Base-by-base conservation (phyloP, 345 rosid genomes). In the Murraya koenigii region DNA sequence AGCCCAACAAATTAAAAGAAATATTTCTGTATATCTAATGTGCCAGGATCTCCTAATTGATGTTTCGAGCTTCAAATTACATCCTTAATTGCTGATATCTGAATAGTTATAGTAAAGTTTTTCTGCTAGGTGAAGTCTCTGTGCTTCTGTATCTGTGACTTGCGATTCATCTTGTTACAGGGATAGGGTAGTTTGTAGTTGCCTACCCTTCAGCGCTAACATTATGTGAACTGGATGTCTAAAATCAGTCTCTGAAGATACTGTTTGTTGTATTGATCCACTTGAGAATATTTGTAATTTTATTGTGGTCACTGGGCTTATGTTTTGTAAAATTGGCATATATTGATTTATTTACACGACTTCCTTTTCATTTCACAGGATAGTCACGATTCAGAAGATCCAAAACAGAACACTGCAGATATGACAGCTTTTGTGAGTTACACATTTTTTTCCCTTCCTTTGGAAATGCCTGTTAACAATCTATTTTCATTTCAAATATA, bases 401-500 rank as follows among this genome's bases (percentile, higher is more conserved):
- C 83, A 25, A 88, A 87, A 68, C 90, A 88, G 78, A 85, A 83
- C 78, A 84, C 89, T 62, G 83, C 90, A 58, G 92, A 89, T 66
- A 90, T 89, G 92, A 83, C 91, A 11, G 83, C 63, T 75, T 87
- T 89, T 80, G 94, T 90, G 76, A 89, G 94, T 84, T 64, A 32
- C 35, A 32, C 36, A n/a, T n/a, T 19, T 3, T 55, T 39, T 28
- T 60, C 2, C n/a, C 5, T 58, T 33, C 19, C 41, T 65, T 20
- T 22, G 28, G 26, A 72, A 36, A 15, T 54, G 8, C 15, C 52
- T 56, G 66, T 22, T 22, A 15, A 14, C 38, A 33, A 44, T 28
- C 22, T 30, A 44, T 64, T 60, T 44, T 28, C 28, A 58, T 49
- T 55, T 62, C 23, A 30, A 68, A 72, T 66, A 72, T 52, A 26